Conservation (phyloP, 2,329 filamentous ascomycete species). For the Diaporthe longicolla region DNA sequence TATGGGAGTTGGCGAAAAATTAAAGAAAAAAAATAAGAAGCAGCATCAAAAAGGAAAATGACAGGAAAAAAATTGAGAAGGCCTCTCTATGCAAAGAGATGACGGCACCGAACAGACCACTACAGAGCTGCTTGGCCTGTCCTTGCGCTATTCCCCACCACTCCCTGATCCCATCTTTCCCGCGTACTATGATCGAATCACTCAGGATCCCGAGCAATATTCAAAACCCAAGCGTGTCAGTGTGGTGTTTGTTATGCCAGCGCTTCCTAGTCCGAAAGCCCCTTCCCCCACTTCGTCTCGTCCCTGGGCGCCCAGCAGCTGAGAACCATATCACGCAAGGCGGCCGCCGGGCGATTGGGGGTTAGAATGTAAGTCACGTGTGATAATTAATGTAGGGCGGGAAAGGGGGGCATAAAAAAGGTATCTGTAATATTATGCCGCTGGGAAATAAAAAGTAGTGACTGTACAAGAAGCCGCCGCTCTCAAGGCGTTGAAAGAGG, state of each 20-base stretch:
- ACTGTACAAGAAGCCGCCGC: conserved; percentile 39
- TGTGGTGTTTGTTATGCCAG: conserved; percentile 16
- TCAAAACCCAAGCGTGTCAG: conserved; percentile 29
- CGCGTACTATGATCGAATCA: not conserved
- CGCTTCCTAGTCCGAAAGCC: not conserved
- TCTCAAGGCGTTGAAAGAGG: conserved; percentile 9
- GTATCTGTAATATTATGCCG: conserved; percentile 27
- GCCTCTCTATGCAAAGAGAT: not conserved
- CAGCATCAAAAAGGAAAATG: conserved; percentile 11
- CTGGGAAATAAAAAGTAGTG: conserved; percentile 27
- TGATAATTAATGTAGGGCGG: not conserved
- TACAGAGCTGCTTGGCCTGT: conserved; percentile 7
- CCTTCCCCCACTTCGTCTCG: not conserved
- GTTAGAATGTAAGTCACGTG: not conserved
- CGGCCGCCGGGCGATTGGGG: not conserved
- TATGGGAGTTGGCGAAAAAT: not conserved
- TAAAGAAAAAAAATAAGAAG: conserved; percentile 15
- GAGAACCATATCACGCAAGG: conserved; percentile 1
- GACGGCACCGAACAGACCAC: not conserved
- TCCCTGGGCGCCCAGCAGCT: not conserved
- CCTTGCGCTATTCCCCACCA: conserved; percentile 3
- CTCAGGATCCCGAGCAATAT: conserved; percentile 2
- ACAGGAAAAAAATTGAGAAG: not conserved
- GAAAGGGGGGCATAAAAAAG: not conserved
- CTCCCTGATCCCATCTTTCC: conserved; percentile 23